Evolutionary conservation across 78 protist species (phyloP), one percentile per base, ranked within the genome.

Genomic region (Reticulomyxa filosa): DNA sequence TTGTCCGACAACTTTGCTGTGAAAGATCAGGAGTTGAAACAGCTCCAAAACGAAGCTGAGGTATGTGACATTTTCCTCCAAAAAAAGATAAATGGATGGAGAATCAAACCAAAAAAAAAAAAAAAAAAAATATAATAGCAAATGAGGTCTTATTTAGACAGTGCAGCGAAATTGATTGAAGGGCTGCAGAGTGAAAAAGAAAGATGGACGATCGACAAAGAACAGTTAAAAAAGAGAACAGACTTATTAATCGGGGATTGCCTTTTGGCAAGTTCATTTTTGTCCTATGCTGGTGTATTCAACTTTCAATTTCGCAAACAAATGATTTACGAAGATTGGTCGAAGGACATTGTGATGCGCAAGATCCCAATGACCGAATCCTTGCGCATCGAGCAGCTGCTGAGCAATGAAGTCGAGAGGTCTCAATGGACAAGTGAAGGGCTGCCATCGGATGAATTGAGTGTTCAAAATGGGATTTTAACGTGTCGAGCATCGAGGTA

Each of bases 281-380:
- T 79, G n/a, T 65, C 75, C 29, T 84, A 80, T 75, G 38, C 76
- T 27, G 89, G 89, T 3, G 79, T 78, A 2, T 83, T 76, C 77
- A 37, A 48, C 39, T 1, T 10, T 2, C 77, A 80, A n/a, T 82
- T 72, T 71, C 64, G 88, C 1, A 4, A 63, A 8, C 5, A 1
- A 23, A 3, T 64, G 63, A 62, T 39, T 22, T 4, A 38, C 66
- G n/a, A 33, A 17, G 50, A 5, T 4, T 82, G 76, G 81, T 27
- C 7, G 26, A 35, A 0, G 2, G 81, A 84, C 65, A 38, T 81
- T 8, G 7, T 1, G 7, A 68, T 34, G 48, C n/a, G 38, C 48
- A n/a, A 26, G 46, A 36, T 83, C 35, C 83, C 86, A 0, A 33
- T 79, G 36, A 59, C 75, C 10, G 32, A 29, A 17, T 74, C 65